A percentile compares a stretch with the other conserved stretches of the same genome.
Evolutionary conservation across 75 land plant species (phyloP).

Genomic region (Selaginella tamariscina): DNA sequence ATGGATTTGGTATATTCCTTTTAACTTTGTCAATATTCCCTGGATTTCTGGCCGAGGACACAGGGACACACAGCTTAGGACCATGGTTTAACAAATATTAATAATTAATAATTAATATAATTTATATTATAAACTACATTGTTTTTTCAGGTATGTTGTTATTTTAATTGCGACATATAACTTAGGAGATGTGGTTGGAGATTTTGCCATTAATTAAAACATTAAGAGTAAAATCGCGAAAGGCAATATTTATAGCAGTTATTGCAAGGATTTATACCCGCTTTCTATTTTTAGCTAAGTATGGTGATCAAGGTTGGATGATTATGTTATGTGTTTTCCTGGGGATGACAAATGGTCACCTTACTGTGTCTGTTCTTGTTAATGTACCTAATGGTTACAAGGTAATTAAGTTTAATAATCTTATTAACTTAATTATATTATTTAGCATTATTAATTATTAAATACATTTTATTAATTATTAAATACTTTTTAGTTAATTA

Average conservation of each 20-base stretch:
- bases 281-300: slow-evolving; percentile 6
- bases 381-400: neutral
- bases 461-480: too few species aligned
- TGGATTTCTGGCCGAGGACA: slow-evolving; percentile 26
- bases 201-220: neutral
- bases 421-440: neutral
- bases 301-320: slow-evolving; percentile 4
- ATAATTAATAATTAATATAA: neutral
- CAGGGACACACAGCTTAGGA: slow-evolving; percentile 22
- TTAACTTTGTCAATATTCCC: slow-evolving; percentile 26
- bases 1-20: neutral
- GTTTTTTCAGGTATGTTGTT: slow-evolving; percentile 10
- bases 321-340: neutral
- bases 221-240: neutral
- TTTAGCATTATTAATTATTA: neutral
- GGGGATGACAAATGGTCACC: neutral
- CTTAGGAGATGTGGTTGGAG: neutral
- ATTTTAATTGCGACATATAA: slow-evolving; percentile 3
- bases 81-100: slow-evolving; percentile 17
- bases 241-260: neutral
- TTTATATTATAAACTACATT: neutral
- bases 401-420: neutral
- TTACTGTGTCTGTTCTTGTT: neutral
- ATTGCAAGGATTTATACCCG: neutral
- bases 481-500: too few species aligned